Evolutionary conservation across 208 protist species (phyloP).

Genomic region (Trypanosoma avium): DNA sequence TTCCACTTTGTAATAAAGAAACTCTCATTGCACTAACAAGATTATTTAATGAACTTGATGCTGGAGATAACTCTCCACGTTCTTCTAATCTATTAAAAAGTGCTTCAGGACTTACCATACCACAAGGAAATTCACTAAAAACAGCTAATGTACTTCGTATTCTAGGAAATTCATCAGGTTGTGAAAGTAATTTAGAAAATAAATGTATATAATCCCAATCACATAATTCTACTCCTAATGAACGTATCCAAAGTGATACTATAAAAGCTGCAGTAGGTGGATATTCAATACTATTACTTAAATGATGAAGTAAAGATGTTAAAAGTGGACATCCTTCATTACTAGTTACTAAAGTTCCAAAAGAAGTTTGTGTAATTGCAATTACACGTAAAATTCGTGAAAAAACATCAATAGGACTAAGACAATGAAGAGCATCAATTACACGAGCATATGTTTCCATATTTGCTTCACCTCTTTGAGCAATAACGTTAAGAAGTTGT

Average conservation of each 20-base stretch:
- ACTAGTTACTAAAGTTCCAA: slow-evolving; percentile 37
- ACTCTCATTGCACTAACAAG: slow-evolving; percentile 42
- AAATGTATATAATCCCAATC: slow-evolving; percentile 79
- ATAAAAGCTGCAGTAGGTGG: slow-evolving; percentile 45
- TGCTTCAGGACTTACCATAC: slow-evolving; percentile 46
- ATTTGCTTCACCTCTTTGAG: slow-evolving; percentile 47
- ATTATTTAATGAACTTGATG: slow-evolving; percentile 12
- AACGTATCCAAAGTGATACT: slow-evolving; percentile 76
- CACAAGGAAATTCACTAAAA: slow-evolving; percentile 38
- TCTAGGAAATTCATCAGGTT: slow-evolving; percentile 64
- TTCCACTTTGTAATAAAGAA: slow-evolving; percentile 40
- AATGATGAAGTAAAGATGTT: slow-evolving; percentile 76
- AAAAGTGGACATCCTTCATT: slow-evolving; percentile 47
- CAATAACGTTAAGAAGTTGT: slow-evolving; percentile 79
- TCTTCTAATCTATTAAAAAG: slow-evolving; percentile 46
- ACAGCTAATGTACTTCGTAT: slow-evolving; percentile 47
- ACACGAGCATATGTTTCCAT: slow-evolving; percentile 73
- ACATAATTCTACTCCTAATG: slow-evolving; percentile 53
- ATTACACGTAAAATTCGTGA: slow-evolving; percentile 46
- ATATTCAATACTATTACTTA: slow-evolving; percentile 36
- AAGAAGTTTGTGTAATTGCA: slow-evolving; percentile 46
- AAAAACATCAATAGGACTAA: slow-evolving; percentile 54
- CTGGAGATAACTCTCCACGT: slow-evolving; percentile 33
- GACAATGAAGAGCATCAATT: slow-evolving; percentile 69
- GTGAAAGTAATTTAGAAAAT: slow-evolving; percentile 39